Conservation (phyloP, 202 grass and related monocot genomes). For the Zoysia matrella region DNA sequence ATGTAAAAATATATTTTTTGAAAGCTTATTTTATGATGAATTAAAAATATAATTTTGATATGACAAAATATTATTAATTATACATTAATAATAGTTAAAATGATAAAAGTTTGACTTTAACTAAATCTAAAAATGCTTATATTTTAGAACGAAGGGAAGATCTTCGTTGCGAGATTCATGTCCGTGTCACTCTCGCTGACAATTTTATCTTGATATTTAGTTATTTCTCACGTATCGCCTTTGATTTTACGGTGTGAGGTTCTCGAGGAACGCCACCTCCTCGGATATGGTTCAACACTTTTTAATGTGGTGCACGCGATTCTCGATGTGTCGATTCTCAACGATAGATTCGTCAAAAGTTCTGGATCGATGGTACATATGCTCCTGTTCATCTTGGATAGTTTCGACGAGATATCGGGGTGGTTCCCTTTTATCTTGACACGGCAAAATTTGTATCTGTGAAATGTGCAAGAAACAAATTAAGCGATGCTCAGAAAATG, state of each 20-base stretch:
- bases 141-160: background rate
- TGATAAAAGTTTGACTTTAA: too few relatives aligned
- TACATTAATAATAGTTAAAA: too few relatives aligned
- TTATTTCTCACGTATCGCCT: background rate
- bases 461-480: background rate
- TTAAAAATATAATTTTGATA: too few relatives aligned
- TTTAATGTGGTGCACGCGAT: slow-evolving; percentile 38
- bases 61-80: too few relatives aligned
- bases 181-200: slow-evolving; percentile 19
- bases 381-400: background rate
- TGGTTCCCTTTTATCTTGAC: background rate
- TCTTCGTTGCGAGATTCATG: background rate
- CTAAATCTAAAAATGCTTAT: too few relatives aligned
- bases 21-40: too few relatives aligned
- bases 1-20: too few relatives aligned
- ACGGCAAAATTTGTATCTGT: background rate
- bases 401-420: background rate
- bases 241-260: slow-evolving; percentile 29
- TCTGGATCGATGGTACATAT: background rate
- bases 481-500: background rate
- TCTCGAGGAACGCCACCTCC: slow-evolving; percentile 46
- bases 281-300: slow-evolving; percentile 49
- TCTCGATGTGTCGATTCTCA: slow-evolving; percentile 38
- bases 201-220: slow-evolving; percentile 25
- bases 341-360: slow-evolving; percentile 31